These are phyloP conservation scores for Metschnikowia proteae DNA, from an alignment of 805 yeast species.

Conservation along the genomic window DNA sequence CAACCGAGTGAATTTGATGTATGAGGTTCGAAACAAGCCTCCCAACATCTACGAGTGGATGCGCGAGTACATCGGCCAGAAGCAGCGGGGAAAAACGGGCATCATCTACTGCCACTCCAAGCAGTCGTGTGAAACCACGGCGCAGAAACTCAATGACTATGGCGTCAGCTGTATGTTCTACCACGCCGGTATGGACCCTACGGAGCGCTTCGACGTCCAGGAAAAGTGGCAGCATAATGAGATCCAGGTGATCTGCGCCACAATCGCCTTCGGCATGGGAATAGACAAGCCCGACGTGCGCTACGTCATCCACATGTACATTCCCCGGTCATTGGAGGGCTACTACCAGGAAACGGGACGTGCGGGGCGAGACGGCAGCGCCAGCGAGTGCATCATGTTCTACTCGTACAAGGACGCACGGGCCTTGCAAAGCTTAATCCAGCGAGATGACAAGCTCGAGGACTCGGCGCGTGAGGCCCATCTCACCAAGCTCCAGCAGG, in stretches of 20 bases:
- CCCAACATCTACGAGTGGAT: conserved; percentile 56
- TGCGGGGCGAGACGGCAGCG: conserved; percentile 93
- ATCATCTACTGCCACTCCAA: conserved; percentile 93
- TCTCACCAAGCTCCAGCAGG: conserved; percentile 70
- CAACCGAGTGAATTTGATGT: conserved; percentile 80
- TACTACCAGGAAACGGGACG: conserved; percentile 98
- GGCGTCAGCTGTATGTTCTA: conserved; percentile 75
- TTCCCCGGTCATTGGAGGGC: conserved; percentile 91
- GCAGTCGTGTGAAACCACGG: conserved; percentile 78
- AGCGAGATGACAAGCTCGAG: conserved; percentile 66
- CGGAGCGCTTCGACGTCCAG: conserved; percentile 71
- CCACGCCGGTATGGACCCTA: conserved; percentile 92
- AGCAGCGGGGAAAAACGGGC: conserved; percentile 64
- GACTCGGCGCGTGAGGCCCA: conserved; percentile 69
- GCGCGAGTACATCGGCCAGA: conserved; percentile 47
- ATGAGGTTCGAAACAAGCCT: conserved; percentile 69
- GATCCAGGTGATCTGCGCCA: conserved; percentile 85
- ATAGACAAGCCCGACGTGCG: conserved; percentile 96
- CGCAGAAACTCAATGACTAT: conserved; percentile 50
- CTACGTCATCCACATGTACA: conserved; percentile 80
- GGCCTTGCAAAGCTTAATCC: conserved; percentile 69
- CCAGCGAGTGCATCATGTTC: conserved; percentile 78
- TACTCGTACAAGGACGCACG: conserved; percentile 80
- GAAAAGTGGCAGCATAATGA: conserved; percentile 72
- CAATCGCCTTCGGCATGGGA: conserved; percentile 99